Conservation (phyloP, 352 stramenopile species). For the Globisporangium carolinianum region DNA sequence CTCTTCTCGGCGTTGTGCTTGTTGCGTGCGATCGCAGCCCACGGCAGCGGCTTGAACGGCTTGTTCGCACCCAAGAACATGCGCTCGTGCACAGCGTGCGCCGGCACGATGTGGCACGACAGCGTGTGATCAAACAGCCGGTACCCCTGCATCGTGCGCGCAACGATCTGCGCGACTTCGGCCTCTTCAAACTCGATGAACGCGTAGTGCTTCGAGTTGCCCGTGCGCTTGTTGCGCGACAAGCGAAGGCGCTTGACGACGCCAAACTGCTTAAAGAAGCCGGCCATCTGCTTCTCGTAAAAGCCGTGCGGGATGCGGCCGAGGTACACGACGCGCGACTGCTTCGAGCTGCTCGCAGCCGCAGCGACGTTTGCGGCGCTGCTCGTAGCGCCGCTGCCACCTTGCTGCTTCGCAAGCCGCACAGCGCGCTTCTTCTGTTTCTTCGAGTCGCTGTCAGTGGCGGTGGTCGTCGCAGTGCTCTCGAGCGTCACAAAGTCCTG, state of each 20-base stretch:
- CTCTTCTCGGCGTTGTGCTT: slow-evolving; percentile 72
- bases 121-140: slow-evolving; percentile 91
- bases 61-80: slow-evolving; percentile 87
- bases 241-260: slow-evolving; percentile 87
- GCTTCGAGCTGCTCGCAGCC: slow-evolving; percentile 27
- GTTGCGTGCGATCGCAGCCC: slow-evolving; percentile 64
- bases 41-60: slow-evolving; percentile 68
- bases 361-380: slow-evolving; percentile 3
- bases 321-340: slow-evolving; percentile 93
- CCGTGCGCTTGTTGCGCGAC: slow-evolving; percentile 93
- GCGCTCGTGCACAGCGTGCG: slow-evolving; percentile 80
- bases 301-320: slow-evolving; percentile 94
- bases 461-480: slow-evolving; percentile 6
- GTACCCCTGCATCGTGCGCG: slow-evolving; percentile 94
- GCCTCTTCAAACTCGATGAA: slow-evolving; percentile 94
- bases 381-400: slow-evolving; percentile 4
- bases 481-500: slow-evolving; percentile 52
- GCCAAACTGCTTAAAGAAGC: slow-evolving; percentile 97
- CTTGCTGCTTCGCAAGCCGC: slow-evolving; percentile 22
- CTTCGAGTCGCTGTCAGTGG: slow-evolving; percentile 14
- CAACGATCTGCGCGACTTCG: slow-evolving; percentile 91
- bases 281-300: slow-evolving; percentile 94
- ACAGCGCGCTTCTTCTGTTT: slow-evolving; percentile 42
- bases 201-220: slow-evolving; percentile 93
- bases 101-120: slow-evolving; percentile 88